These are phyloP conservation scores for Coemansia umbellata DNA, from an alignment of 192 early-diverging fungal genomes.

Conservation along the genomic window DNA sequence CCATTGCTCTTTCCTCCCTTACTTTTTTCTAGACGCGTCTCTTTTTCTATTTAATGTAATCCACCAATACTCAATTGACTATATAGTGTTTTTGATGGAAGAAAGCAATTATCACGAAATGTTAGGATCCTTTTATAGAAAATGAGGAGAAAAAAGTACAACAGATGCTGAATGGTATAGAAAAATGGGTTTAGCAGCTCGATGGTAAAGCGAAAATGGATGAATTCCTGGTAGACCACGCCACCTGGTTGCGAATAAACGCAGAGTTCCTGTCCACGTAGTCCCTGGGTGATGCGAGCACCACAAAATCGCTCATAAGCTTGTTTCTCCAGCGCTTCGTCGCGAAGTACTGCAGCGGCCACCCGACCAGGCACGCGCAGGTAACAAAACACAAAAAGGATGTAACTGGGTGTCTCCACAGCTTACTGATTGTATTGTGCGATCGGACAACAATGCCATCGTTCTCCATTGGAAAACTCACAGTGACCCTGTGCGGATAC, in stretches of 20 bases:
- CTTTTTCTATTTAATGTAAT: neutral
- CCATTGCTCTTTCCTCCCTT: slow-evolving; percentile 20
- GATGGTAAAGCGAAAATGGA: neutral
- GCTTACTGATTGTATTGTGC: slow-evolving; percentile 3
- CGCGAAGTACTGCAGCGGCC: slow-evolving; percentile 34
- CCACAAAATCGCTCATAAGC: slow-evolving; percentile 48
- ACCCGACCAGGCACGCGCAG: slow-evolving; percentile 39
- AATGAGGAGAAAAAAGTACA: too few species aligned
- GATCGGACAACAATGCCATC: slow-evolving; percentile 33
- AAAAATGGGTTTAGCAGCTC: too few species aligned
- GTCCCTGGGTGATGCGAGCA: slow-evolving; percentile 29
- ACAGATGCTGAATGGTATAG: too few species aligned
- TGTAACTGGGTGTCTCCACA: slow-evolving; percentile 41
- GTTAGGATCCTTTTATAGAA: too few species aligned
- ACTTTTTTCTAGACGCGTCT: slow-evolving; percentile 9
- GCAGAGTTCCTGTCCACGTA: slow-evolving; percentile 29
- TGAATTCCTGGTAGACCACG: slow-evolving; percentile 23
- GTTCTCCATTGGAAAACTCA: slow-evolving; percentile 38
- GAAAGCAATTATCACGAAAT: too few species aligned
- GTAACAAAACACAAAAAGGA: slow-evolving; percentile 38
- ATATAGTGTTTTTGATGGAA: too few species aligned
- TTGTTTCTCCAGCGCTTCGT: slow-evolving; percentile 33
- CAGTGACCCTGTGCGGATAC: slow-evolving; percentile 38
- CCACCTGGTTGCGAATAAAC: slow-evolving; percentile 40
- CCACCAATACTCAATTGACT: neutral